phyloP scores from a whole-genome alignment of 1,284 basidiomycete species.

The Leccinum fuscescens region DNA sequence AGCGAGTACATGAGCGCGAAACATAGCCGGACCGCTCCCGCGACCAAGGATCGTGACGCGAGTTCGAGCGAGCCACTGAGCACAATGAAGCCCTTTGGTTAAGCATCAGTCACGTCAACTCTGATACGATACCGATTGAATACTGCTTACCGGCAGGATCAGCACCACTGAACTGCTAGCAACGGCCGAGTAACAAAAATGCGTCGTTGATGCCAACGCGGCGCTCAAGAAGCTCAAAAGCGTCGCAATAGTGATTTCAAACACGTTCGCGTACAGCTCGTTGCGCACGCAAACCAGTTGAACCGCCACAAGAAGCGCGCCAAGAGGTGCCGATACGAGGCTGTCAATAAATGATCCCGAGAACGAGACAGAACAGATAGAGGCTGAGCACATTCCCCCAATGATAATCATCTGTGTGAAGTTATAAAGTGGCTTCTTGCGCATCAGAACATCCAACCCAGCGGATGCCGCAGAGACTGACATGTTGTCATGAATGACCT shows the following conservation, averaged over 20 bases:
- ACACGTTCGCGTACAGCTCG: conserved; percentile 84
- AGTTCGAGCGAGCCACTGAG: conserved; percentile 82
- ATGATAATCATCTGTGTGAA: conserved; percentile 70
- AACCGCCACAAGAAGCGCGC: conserved; percentile 72
- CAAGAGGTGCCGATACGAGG: conserved; percentile 74
- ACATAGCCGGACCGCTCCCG: conserved; percentile 83
- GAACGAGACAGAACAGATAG: conserved; percentile 75
- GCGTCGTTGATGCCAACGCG: conserved; percentile 65
- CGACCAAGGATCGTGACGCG: conserved; percentile 73
- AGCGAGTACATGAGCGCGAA: conserved; percentile 80
- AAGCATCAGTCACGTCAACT: neutral
- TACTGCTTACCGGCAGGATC: conserved; percentile 72
- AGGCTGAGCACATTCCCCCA: conserved; percentile 79
- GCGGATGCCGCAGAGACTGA: conserved; percentile 78
- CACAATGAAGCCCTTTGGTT: conserved; percentile 69
- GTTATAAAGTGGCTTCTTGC: conserved; percentile 58
- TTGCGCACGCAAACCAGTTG: conserved; percentile 75
- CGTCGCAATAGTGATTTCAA: conserved; percentile 83
- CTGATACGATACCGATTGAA: neutral
- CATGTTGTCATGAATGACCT: conserved; percentile 86
- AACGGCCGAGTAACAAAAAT: conserved; percentile 85
- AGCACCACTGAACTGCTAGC: conserved; percentile 84
- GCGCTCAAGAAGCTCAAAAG: conserved; percentile 81
- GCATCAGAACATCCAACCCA: conserved; percentile 79
- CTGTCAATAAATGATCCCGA: conserved; percentile 81